Evolutionary conservation across 2,329 filamentous ascomycete genomes (phyloP).

Genomic region (Eurotiales sp.): DNA sequence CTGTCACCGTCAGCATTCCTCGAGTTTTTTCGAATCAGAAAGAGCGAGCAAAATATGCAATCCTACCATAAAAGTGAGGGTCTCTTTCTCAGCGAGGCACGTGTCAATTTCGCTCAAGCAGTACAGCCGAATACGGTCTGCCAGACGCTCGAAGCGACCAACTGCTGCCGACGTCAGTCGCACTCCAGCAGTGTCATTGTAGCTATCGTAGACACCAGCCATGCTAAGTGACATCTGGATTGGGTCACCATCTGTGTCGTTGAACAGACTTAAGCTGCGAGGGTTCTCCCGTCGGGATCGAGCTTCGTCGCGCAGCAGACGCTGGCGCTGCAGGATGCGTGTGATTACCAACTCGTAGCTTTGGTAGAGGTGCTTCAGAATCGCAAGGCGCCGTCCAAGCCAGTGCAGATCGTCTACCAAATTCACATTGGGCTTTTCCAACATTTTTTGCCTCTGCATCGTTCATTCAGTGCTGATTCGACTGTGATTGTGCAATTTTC

Average conservation of each 20-base stretch:
- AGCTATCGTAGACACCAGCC: conserved; percentile 12
- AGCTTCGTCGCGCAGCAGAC: conserved; percentile 35
- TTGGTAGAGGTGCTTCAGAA: conserved; percentile 60
- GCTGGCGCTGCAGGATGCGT: conserved; percentile 54
- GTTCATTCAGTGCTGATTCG: conserved; percentile 14
- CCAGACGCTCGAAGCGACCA: conserved; percentile 57
- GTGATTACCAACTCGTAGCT: conserved; percentile 60
- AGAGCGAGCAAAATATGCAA: not conserved
- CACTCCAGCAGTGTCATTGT: conserved; percentile 33
- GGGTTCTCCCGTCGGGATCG: conserved; percentile 17
- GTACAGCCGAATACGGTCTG: conserved; percentile 59
- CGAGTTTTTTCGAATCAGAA: not conserved
- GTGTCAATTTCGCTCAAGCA: conserved; percentile 62
- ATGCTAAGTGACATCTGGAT: conserved; percentile 27
- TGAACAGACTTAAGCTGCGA: conserved; percentile 21
- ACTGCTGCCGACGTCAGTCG: conserved; percentile 47
- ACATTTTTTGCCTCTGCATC: conserved; percentile 52
- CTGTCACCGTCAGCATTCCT: conserved; percentile 34
- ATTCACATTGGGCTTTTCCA: conserved; percentile 45
- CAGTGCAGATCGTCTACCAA: conserved; percentile 53
- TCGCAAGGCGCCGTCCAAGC: conserved; percentile 58
- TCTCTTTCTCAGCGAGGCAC: conserved; percentile 65
- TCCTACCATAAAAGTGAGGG: conserved; percentile 62
- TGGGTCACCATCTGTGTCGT: conserved; percentile 39
- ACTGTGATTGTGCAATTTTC: not conserved